A percentile compares a stretch with the other conserved stretches of the same genome.
Evolutionary conservation across 768 basidiomycete genomes (phyloP).

Genomic region (Lactifluus subvellereus): DNA sequence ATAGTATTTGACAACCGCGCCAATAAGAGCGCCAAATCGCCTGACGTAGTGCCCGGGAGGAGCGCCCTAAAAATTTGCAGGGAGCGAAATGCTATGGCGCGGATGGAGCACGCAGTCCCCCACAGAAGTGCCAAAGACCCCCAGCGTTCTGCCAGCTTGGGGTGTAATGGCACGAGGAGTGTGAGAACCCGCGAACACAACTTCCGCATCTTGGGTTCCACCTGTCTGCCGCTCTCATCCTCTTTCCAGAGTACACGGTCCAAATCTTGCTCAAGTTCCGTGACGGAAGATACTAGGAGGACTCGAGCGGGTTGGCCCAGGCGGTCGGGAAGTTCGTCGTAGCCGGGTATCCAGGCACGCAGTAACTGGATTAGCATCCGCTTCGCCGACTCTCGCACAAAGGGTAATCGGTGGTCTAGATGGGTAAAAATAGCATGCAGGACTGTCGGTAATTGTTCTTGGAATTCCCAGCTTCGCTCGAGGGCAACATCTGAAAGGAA

Average conservation of each 20-base stretch:
- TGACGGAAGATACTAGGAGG: conserved; percentile 46
- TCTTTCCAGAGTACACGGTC: conserved; percentile 65
- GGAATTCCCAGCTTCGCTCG: conserved; percentile 70
- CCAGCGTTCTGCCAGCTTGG: conserved; percentile 68
- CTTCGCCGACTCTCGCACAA: conserved; percentile 65
- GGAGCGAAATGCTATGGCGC: conserved; percentile 80
- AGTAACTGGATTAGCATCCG: conserved; percentile 81
- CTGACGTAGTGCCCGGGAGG: conserved; percentile 60
- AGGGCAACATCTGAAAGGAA: conserved; percentile 75
- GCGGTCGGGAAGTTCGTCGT: conserved; percentile 65
- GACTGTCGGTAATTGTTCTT: conserved; percentile 61
- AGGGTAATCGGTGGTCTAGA: conserved; percentile 67
- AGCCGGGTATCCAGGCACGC: conserved; percentile 75
- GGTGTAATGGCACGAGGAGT: conserved; percentile 63
- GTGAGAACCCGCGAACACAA: conserved; percentile 61
- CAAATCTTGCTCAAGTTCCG: conserved; percentile 53
- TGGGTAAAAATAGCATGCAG: conserved; percentile 79
- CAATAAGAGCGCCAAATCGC: conserved; percentile 71
- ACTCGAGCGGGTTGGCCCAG: conserved; percentile 42
- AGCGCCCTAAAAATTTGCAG: conserved; percentile 85
- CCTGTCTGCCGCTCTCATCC: conserved; percentile 50
- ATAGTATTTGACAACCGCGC: conserved; percentile 82
- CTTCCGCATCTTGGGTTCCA: conserved; percentile 60
- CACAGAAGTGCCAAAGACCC: conserved; percentile 75
- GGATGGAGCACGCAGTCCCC: conserved; percentile 83